These are phyloP conservation scores for Pilasporangium apinafurcum DNA, from an alignment of 352 stramenopile species.

Conservation along the genomic window DNA sequence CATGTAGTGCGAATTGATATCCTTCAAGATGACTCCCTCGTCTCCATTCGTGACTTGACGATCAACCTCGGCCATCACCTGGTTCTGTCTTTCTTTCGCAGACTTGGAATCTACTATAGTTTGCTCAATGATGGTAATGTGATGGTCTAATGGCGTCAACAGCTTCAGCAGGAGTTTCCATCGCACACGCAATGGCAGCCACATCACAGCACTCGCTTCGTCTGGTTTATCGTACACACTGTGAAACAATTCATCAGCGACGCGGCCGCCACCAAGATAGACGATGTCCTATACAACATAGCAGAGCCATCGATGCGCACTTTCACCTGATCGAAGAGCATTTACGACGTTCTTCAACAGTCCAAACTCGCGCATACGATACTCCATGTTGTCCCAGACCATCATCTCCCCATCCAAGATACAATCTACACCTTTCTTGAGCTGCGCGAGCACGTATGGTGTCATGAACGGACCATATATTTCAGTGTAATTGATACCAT, in stretches of 20 bases:
- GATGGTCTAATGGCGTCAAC: constrained; percentile 64
- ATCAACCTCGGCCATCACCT: constrained; percentile 81
- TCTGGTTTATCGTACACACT: constrained; percentile 59
- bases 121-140: constrained; percentile 75
- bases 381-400: constrained; percentile 83
- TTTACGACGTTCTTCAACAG: constrained; percentile 78
- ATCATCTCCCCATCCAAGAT: constrained; percentile 88
- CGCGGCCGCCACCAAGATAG: constrained; percentile 42
- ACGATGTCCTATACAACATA: constrained; percentile 85
- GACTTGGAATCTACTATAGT: constrained; percentile 69
- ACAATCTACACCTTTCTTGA: constrained; percentile 49
- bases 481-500: constrained; percentile 80
- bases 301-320: constrained; percentile 68
- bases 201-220: constrained; percentile 63
- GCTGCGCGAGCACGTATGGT: constrained; percentile 54
- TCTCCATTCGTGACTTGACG: constrained; percentile 61
- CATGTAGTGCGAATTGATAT: constrained; percentile 86
- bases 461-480: constrained; percentile 55
- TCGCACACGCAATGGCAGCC: constrained; percentile 53
- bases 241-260: constrained; percentile 41
- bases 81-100: constrained; percentile 68
- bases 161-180: constrained; percentile 57
- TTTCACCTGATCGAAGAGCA: constrained; percentile 38
- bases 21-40: constrained; percentile 82
- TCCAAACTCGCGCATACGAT: constrained; percentile 69